A percentile compares a stretch with the other conserved stretches of the same genome.
These are phyloP conservation scores for Aspergillus persii DNA, from an alignment of 2,329 filamentous ascomycete species.

Conservation along the genomic window DNA sequence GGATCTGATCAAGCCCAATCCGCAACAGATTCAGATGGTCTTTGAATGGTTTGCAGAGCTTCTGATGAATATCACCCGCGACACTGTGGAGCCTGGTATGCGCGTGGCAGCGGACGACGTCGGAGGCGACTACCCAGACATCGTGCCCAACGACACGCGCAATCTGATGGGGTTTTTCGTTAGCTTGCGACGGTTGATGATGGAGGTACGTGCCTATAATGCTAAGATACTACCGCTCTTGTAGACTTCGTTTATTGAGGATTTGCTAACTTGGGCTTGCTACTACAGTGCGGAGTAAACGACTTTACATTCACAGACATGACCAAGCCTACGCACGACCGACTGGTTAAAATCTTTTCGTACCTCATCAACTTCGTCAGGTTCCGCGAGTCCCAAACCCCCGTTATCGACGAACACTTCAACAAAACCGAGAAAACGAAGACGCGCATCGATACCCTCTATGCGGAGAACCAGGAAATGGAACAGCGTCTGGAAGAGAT, in stretches of 20 bases:
- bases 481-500: conserved; percentile 77
- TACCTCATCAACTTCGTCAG: conserved; percentile 99
- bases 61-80: conserved; percentile 87
- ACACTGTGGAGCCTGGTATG: conserved; percentile 94
- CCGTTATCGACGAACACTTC: conserved; percentile 87
- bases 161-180: conserved; percentile 96
- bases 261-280: neutral
- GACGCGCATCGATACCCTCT: conserved; percentile 79
- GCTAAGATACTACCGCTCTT: neutral
- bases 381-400: conserved; percentile 89
- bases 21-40: conserved; percentile 91
- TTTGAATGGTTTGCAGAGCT: conserved; percentile 97
- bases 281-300: conserved; percentile 72
- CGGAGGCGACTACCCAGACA: conserved; percentile 78
- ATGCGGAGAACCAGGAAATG: conserved; percentile 82
- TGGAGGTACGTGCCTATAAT: conserved; percentile 53
- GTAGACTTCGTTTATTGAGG: neutral
- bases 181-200: conserved; percentile 72
- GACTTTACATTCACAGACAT: conserved; percentile 94
- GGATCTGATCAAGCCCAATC: conserved; percentile 90
- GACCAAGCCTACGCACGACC: conserved; percentile 84
- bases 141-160: conserved; percentile 80
- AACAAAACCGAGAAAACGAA: conserved; percentile 87
- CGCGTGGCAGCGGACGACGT: conserved; percentile 84
- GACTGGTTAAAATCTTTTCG: conserved; percentile 91